Evolutionary conservation across 495 filamentous ascomycete genomes (phyloP).

Genomic region (Trichoderma orchidacearum): DNA sequence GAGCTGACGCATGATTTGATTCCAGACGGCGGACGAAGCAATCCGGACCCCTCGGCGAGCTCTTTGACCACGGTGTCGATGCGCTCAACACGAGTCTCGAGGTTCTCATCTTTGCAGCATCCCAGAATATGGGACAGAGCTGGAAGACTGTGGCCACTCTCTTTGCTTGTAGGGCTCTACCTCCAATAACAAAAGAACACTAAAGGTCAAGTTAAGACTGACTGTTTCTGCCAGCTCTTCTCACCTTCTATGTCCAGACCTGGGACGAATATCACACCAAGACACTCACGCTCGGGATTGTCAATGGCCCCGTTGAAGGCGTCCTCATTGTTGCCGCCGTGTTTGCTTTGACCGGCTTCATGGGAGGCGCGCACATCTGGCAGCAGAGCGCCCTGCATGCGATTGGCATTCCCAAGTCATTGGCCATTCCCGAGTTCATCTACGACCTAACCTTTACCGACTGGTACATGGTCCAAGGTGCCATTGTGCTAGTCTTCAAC

Average conservation of each 20-base stretch:
- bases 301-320: conserved; percentile 93
- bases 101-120: conserved; percentile 76
- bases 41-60: conserved; percentile 84
- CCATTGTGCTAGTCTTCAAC: conserved; percentile 70
- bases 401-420: conserved; percentile 50
- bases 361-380: conserved; percentile 88
- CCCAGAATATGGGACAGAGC: conserved; percentile 83
- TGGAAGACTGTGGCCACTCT: conserved; percentile 79
- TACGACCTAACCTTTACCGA: conserved; percentile 76
- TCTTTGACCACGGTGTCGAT: conserved; percentile 97
- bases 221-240: conserved; percentile 38
- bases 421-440: conserved; percentile 49
- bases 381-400: conserved; percentile 63
- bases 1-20: no score
- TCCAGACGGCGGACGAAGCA: conserved; percentile 73
- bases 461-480: conserved; percentile 90
- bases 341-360: conserved; percentile 71
- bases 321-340: conserved; percentile 72
- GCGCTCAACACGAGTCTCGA: conserved; percentile 93
- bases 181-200: no score
- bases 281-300: conserved; percentile 78
- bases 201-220: no score
- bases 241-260: conserved; percentile 96
- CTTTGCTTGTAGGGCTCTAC: conserved; percentile 54
- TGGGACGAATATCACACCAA: conserved; percentile 99